Evolutionary conservation across 805 yeast species (phyloP).

Genomic region (Teunomyces pallodes): DNA sequence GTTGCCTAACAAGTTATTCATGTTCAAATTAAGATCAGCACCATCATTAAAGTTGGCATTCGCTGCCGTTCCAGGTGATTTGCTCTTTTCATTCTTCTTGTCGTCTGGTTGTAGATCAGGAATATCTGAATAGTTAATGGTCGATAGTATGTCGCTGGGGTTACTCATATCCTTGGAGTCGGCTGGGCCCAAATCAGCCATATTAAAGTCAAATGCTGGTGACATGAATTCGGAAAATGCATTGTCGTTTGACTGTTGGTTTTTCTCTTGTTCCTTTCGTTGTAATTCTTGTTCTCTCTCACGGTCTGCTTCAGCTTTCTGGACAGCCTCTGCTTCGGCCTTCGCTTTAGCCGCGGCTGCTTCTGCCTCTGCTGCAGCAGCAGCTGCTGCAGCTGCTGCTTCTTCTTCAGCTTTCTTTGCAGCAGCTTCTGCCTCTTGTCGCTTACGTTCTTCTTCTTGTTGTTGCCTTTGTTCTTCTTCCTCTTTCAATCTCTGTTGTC

Average conservation of each 20-base stretch:
- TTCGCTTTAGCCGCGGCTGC: conserved; percentile 7
- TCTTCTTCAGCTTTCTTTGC: conserved; percentile 5
- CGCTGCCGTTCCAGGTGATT: not conserved
- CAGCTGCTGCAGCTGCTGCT: not conserved
- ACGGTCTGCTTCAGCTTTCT: conserved; percentile 9
- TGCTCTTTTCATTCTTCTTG: conserved; percentile 5
- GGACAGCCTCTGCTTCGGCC: conserved; percentile 11
- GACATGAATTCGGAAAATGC: conserved; percentile 19
- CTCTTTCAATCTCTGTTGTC: conserved; percentile 24
- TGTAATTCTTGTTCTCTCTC: conserved; percentile 12
- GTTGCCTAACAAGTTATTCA: conserved; percentile 37
- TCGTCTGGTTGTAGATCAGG: conserved; percentile 1
- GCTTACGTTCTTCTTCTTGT: conserved; percentile 16
- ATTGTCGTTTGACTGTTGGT: conserved; percentile 6
- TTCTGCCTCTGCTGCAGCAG: conserved; percentile 9
- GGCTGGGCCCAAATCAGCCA: conserved; percentile 15
- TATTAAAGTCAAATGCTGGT: conserved; percentile 27
- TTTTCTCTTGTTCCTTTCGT: conserved; percentile 9
- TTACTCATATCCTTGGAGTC: conserved; percentile 19
- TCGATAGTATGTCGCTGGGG: conserved; percentile 30
- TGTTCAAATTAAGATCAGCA: conserved; percentile 21
- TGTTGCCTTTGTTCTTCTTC: conserved; percentile 19
- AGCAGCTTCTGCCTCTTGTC: conserved; percentile 14
- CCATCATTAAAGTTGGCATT: conserved; percentile 3
- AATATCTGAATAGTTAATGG: conserved; percentile 22